These are phyloP conservation scores for Scheffersomyces stambukii DNA, from an alignment of 1,139 yeast genomes.

Conservation along the genomic window DNA sequence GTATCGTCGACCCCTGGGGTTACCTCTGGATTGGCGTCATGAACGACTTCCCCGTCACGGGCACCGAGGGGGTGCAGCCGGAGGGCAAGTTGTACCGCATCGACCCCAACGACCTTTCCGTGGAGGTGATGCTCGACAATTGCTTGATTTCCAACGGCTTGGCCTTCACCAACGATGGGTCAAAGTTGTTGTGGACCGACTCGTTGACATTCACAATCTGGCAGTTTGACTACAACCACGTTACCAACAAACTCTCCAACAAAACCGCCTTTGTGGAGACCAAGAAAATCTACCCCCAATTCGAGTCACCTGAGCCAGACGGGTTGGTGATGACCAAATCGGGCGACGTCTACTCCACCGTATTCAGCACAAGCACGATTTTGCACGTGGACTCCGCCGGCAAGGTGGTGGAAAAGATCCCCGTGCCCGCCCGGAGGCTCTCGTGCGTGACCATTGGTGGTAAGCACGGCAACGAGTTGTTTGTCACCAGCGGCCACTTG, in stretches of 20 bases:
- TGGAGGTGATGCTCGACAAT: conserved; percentile 29
- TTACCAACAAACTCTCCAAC: conserved; percentile 42
- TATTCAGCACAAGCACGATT: conserved; percentile 59
- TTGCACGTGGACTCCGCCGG: conserved; percentile 52
- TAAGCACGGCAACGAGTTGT: conserved; percentile 49
- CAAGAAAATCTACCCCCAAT: conserved; percentile 20
- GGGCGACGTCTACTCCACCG: conserved; percentile 65
- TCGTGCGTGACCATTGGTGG: conserved; percentile 80
- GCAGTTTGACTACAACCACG: conserved; percentile 55
- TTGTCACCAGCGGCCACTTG: conserved; percentile 63
- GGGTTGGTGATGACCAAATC: conserved; percentile 65
- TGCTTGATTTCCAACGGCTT: conserved; percentile 72
- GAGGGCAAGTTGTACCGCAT: conserved; percentile 45
- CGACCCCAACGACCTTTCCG: conserved; percentile 28
- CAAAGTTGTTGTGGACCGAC: conserved; percentile 67
- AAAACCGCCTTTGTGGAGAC: conserved; percentile 41
- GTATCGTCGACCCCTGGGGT: conserved; percentile 66
- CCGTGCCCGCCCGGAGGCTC: conserved; percentile 58
- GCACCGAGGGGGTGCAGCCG: conserved; percentile 23
- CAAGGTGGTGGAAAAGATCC: conserved; percentile 44
- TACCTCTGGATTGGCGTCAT: conserved; percentile 72
- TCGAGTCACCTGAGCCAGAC: conserved; percentile 64
- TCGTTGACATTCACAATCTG: conserved; percentile 57
- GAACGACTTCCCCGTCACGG: conserved; percentile 46
- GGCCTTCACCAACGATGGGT: conserved; percentile 55